Evolutionary conservation across 768 basidiomycete genomes (phyloP), one percentile per base, ranked within the genome.

Genomic region (Termitomyces sp.): DNA sequence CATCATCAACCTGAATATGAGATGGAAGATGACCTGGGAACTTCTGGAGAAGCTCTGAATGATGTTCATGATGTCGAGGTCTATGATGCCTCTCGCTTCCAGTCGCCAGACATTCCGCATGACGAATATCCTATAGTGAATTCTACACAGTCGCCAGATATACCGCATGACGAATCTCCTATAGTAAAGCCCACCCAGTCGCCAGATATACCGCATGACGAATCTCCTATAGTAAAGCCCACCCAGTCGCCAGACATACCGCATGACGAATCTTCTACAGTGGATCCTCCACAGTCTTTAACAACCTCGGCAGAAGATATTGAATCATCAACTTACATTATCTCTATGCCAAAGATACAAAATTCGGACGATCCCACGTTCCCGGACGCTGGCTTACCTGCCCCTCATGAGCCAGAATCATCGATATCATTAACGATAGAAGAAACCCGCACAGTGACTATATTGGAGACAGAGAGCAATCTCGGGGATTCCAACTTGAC

Each of bases 1-100:
- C 72, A 70, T 20, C 65, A 70, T 20, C 72, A 76, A 62, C 66
- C 69, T 41, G 86, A 87, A 69, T 87, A 82, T 61, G 81, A 82
- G 47, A 84, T 83, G 81, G 71, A 72, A 10, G 79, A 82, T 50
- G 79, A 76, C 58, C 69, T 64, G 26, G 70, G 69, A 58, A 60
- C 66, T 28, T 68, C 64, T 10, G 65, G 64, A 28, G 59, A 63
- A 18, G 69, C 64, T 44, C 52, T 62, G 45, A 61, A 64, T 56
- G 76, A 78, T 49, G 56, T 75, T 48, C 62, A 75, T 54, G 82
- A 84, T 63, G 73, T 82, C 24, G 79, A 83, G 57, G 74, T 82
- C 15, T 73, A 75, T 56, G 81, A 81, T 60, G 73, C 68, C 16
- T 74, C 76, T 18, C 68, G 69, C 18, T 59, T 63, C 36, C 68